Percentiles rank a stretch among this genome's conserved stretches.
These are phyloP conservation scores for Russula griseocarnosa DNA, from an alignment of 768 basidiomycete genomes.

Conservation along the genomic window DNA sequence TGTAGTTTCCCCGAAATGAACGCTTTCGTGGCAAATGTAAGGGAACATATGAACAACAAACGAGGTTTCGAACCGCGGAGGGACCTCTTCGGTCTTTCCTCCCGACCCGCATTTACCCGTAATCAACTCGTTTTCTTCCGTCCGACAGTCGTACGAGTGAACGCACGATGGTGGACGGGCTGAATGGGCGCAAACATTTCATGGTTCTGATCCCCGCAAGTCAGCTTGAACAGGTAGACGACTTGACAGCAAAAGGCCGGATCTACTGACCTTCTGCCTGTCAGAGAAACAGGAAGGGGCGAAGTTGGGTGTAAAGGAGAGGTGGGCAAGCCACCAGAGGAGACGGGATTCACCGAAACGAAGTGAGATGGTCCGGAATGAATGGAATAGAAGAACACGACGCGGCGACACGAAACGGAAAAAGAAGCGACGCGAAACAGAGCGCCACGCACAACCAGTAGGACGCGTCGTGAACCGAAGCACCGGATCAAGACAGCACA, in stretches of 20 bases:
- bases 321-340: neutral
- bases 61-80: slow-evolving; percentile 3
- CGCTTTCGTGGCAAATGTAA: neutral
- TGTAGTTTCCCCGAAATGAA: slow-evolving; percentile 9
- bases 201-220: neutral
- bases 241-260: neutral
- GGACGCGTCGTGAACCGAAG: slow-evolving; percentile 1
- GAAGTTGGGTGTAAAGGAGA: neutral
- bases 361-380: slow-evolving; percentile 5
- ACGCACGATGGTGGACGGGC: neutral
- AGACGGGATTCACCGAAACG: neutral
- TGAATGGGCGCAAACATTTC: neutral
- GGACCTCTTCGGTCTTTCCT: slow-evolving; percentile 1
- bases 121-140: neutral
- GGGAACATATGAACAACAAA: neutral
- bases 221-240: neutral
- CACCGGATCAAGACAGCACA: neutral
- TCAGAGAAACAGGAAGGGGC: neutral
- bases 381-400: slow-evolving; percentile 17
- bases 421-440: neutral
- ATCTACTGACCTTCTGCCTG: neutral
- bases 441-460: neutral
- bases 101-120: slow-evolving; percentile 1
- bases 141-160: slow-evolving; percentile 7
- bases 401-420: neutral